Conservation (phyloP, 2,329 filamentous ascomycete genomes). For the Dactylellina leptospora region DNA sequence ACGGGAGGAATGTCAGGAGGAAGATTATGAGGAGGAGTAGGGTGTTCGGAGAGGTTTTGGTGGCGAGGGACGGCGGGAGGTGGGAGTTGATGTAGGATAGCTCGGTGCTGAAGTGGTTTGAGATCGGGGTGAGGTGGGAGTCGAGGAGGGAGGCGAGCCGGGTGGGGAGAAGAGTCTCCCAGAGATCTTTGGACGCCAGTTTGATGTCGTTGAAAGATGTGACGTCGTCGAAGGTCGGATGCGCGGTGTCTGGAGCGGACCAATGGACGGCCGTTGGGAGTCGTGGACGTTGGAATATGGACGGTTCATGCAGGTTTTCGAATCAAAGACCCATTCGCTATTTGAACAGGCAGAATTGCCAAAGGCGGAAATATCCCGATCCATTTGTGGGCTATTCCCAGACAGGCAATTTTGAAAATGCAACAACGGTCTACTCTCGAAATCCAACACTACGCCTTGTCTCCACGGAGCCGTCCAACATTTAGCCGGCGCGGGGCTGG, state of each 20-base stretch:
- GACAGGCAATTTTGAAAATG: background rate
- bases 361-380: background rate
- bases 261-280: constrained; percentile 3
- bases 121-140: constrained; percentile 29
- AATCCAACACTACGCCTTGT: constrained; percentile 3
- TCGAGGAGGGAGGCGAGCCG: constrained; percentile 40
- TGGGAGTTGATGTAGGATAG: constrained; percentile 39
- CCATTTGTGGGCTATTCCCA: background rate
- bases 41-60: constrained; percentile 11
- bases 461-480: background rate
- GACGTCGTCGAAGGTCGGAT: background rate
- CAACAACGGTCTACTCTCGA: background rate
- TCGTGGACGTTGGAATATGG: constrained; percentile 3
- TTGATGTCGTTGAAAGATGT: constrained; percentile 13
- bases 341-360: background rate
- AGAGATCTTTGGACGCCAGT: constrained; percentile 46
- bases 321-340: too few relatives aligned
- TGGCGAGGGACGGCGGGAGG: constrained; percentile 30
- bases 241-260: background rate
- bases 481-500: background rate
- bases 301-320: background rate
- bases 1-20: constrained; percentile 16
- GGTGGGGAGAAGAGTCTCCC: constrained; percentile 48
- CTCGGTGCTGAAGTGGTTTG: constrained; percentile 20
- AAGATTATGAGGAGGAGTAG: constrained; percentile 29